Evolutionary conservation across 202 grass and related monocot species (phyloP).

Genomic region (Zoysia matrella): DNA sequence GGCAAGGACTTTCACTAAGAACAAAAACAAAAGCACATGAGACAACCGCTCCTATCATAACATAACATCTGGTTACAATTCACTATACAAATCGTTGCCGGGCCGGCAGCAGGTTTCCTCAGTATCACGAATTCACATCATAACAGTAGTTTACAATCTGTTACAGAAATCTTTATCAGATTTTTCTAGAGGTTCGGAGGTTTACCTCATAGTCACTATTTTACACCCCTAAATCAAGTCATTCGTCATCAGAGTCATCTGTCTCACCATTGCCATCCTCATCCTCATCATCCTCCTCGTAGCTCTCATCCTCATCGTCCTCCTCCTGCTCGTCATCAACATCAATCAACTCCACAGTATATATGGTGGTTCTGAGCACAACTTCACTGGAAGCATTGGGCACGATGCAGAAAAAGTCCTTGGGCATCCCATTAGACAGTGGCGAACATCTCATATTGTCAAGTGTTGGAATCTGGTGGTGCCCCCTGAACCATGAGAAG

Average conservation of each 20-base stretch:
- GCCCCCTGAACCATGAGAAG: slow-evolving; percentile 18
- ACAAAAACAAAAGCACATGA: background rate
- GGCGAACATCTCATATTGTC: background rate
- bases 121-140: background rate
- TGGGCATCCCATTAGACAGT: slow-evolving; percentile 12
- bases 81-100: background rate
- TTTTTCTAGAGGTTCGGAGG: background rate
- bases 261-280: background rate
- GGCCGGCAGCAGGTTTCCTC: background rate
- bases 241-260: background rate
- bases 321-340: background rate
- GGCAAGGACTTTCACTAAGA: too few relatives aligned
- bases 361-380: slow-evolving; percentile 29
- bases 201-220: too few relatives aligned
- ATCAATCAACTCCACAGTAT: background rate
- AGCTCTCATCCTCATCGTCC: background rate
- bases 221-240: background rate
- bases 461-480: background rate
- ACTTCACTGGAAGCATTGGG: slow-evolving; percentile 2
- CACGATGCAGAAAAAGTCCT: slow-evolving; percentile 31
- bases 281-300: background rate
- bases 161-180: background rate
- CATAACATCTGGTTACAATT: background rate
- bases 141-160: background rate
- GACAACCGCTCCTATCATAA: background rate